Conservation (phyloP, 176 grass and related monocot genomes). For the Hyparrhenia diplandra region DNA sequence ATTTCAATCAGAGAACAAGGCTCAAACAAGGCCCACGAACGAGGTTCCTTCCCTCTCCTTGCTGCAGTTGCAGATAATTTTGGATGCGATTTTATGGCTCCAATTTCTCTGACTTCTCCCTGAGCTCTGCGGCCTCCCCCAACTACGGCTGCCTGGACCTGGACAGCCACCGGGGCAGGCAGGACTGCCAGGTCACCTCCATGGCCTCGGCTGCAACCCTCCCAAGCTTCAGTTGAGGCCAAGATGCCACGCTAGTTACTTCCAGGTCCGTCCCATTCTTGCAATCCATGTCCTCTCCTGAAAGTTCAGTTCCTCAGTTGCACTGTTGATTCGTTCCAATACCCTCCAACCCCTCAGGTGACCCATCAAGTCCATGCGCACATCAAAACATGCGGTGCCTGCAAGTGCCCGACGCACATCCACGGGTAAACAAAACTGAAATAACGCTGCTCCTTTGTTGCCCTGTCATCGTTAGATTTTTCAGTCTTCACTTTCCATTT, state of each 20-base stretch:
- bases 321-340: not conserved
- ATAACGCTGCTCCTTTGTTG: not conserved
- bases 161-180: not conserved
- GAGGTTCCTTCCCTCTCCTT: not conserved
- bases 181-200: not conserved
- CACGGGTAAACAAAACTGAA: slow-evolving; percentile 24
- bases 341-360: slow-evolving; percentile 1
- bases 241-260: slow-evolving; percentile 8
- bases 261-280: slow-evolving; percentile 6
- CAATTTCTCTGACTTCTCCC: not conserved
- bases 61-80: slow-evolving; percentile 23
- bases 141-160: not conserved
- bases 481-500: not conserved
- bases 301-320: not conserved
- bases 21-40: not conserved
- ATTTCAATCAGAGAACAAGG: not conserved
- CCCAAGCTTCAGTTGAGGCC: slow-evolving; percentile 16
- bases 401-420: not conserved
- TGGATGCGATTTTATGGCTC: slow-evolving; percentile 33
- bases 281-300: not conserved
- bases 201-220: slow-evolving; percentile 41
- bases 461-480: slow-evolving; percentile 3
- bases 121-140: not conserved
- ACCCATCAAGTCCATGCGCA: not conserved
- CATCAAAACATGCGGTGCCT: slow-evolving; percentile 15